phyloP scores from a whole-genome alignment of 148 eudicot species.

The Mesembryanthemum crystallinum region DNA sequence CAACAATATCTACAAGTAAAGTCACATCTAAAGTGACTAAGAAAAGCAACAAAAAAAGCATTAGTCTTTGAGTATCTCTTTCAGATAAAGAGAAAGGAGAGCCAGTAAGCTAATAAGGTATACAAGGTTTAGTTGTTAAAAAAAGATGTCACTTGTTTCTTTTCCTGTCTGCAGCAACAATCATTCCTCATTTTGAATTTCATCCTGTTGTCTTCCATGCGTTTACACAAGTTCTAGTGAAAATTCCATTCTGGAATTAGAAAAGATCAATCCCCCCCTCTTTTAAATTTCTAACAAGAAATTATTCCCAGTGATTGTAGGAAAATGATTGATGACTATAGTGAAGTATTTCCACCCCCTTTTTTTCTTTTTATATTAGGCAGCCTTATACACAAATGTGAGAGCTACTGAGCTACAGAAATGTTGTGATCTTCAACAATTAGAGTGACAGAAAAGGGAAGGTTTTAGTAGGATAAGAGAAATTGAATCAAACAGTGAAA shows the following conservation, averaged over 20 bases:
- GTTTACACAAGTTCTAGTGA: background rate
- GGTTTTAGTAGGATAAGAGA: no score
- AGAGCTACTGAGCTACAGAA: no score
- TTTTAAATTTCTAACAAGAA: no score
- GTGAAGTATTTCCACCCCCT: no score
- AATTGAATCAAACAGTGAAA: no score
- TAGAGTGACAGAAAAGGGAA: no score
- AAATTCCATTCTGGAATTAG: background rate
- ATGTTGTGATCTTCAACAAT: no score
- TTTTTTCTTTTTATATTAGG: no score
- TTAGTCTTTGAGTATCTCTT: constrained; percentile 7
- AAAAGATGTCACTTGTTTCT: background rate
- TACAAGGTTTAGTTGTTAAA: constrained; percentile 20
- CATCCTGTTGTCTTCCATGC: constrained; percentile 19
- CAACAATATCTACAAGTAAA: constrained; percentile 6
- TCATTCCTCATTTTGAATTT: constrained; percentile 16
- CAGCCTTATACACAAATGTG: no score
- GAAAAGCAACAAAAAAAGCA: constrained; percentile 16
- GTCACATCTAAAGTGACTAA: constrained; percentile 12
- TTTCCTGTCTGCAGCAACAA: constrained; percentile 18
- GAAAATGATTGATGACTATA: no score
- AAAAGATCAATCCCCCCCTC: background rate
- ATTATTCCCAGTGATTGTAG: no score
- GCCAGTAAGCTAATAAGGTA: background rate
- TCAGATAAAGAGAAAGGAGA: constrained; percentile 18